These are phyloP conservation scores for Globisporangium spiculum DNA, from an alignment of 352 stramenopile species.

Conservation along the genomic window DNA sequence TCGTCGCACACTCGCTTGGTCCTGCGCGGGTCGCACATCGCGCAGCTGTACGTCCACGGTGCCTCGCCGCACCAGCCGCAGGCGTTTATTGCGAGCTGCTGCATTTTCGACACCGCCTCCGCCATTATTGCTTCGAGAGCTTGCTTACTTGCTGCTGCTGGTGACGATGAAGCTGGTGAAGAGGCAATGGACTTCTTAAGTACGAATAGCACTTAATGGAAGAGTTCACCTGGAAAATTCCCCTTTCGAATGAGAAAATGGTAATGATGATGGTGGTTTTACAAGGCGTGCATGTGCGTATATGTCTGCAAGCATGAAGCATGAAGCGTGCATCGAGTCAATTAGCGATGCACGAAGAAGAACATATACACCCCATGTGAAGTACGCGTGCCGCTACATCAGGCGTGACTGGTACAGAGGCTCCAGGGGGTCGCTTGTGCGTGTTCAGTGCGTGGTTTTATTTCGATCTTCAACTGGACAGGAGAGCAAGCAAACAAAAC, in stretches of 20 bases:
- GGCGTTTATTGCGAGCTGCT: slow-evolving; percentile 6
- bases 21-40: slow-evolving; percentile 30
- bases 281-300: not conserved
- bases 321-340: not conserved
- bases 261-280: not conserved
- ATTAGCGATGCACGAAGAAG: not conserved
- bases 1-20: slow-evolving; percentile 27
- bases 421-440: not conserved
- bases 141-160: not conserved
- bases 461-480: slow-evolving; percentile 6
- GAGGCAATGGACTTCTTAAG: not conserved
- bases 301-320: not conserved
- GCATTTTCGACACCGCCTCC: not conserved
- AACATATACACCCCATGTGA: not conserved
- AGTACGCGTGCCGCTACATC: not conserved
- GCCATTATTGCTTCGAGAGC: not conserved
- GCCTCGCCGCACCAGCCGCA: slow-evolving; percentile 39
- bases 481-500: slow-evolving; percentile 2
- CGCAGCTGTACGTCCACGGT: slow-evolving; percentile 31
- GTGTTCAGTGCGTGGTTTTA: not conserved
- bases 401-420: not conserved
- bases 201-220: not conserved
- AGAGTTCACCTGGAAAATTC: not conserved
- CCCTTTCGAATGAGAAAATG: not conserved
- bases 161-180: not conserved